A percentile compares a stretch with the other conserved stretches of the same genome.
Conservation (phyloP, 495 filamentous ascomycete species). For the Aspergillus asperescens region DNA sequence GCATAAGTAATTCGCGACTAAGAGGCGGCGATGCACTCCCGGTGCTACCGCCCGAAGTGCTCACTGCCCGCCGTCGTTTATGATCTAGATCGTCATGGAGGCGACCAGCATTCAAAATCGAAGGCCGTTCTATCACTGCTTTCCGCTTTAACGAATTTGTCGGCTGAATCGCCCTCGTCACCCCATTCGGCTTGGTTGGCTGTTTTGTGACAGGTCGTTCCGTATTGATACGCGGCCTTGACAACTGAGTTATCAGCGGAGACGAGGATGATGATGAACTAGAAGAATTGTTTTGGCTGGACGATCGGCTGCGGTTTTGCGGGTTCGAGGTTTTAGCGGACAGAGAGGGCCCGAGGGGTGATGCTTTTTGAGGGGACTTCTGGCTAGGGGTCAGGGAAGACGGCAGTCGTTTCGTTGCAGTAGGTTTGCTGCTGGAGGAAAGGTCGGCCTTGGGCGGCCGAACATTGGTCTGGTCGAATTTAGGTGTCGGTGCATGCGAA, state of each 20-base stretch:
- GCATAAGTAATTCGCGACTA: conserved; percentile 36
- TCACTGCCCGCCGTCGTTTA: conserved; percentile 44
- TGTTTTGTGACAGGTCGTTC: conserved; percentile 15
- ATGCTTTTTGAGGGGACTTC: conserved; percentile 63
- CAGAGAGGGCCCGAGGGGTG: conserved; percentile 68
- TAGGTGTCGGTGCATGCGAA: conserved; percentile 18
- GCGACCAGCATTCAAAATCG: conserved; percentile 22
- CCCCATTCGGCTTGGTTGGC: conserved; percentile 25
- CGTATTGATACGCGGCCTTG: conserved; percentile 22
- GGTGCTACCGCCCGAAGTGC: conserved; percentile 45
- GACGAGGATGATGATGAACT: conserved; percentile 41
- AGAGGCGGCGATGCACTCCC: conserved; percentile 44
- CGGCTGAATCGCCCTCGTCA: conserved; percentile 21
- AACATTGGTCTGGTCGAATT: conserved; percentile 11
- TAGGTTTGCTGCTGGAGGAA: conserved; percentile 19
- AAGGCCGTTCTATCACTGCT: conserved; percentile 33
- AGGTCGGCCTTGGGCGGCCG: conserved; percentile 12
- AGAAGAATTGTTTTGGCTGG: conserved; percentile 41
- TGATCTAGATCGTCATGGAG: conserved; percentile 34
- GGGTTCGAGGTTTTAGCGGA: conserved; percentile 69
- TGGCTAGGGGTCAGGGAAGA: conserved; percentile 37
- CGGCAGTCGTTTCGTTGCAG: conserved; percentile 34
- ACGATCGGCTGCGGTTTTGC: conserved; percentile 38
- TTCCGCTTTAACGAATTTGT: conserved; percentile 46
- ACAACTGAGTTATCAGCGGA: conserved; percentile 39